A percentile compares a stretch with the other conserved stretches of the same genome.
Evolutionary conservation across 2,329 filamentous ascomycete species (phyloP).

Genomic region (Exserohilum turcica): DNA sequence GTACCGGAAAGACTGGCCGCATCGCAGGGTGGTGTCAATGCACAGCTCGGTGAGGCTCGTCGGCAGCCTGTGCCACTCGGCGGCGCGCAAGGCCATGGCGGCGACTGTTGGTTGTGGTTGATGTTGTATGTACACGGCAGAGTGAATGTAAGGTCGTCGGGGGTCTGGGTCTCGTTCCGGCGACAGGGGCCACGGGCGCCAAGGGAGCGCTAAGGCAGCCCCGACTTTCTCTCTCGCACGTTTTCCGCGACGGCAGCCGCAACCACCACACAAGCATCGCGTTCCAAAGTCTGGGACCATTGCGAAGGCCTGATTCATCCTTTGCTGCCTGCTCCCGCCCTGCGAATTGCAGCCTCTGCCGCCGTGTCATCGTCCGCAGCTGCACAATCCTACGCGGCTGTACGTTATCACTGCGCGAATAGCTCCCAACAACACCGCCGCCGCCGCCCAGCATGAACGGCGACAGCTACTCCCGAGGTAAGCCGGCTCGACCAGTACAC

Average conservation of each 20-base stretch:
- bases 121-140: not conserved
- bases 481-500: slow-evolving; percentile 43
- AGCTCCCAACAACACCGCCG: slow-evolving; percentile 14
- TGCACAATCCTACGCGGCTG: slow-evolving; percentile 18
- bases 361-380: slow-evolving; percentile 11
- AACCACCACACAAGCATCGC: slow-evolving; percentile 23
- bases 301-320: slow-evolving; percentile 13
- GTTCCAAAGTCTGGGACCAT: slow-evolving; percentile 20
- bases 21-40: slow-evolving; percentile 91
- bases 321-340: slow-evolving; percentile 14
- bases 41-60: slow-evolving; percentile 83
- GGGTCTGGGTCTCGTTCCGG: slow-evolving; percentile 9
- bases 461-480: slow-evolving; percentile 81
- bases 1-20: slow-evolving; percentile 87
- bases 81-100: slow-evolving; percentile 57
- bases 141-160: slow-evolving; percentile 7
- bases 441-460: slow-evolving; percentile 72
- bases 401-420: slow-evolving; percentile 14
- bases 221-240: slow-evolving; percentile 27
- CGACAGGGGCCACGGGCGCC: slow-evolving; percentile 19
- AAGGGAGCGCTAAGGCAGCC: slow-evolving; percentile 23
- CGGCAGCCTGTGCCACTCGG: slow-evolving; percentile 87
- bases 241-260: slow-evolving; percentile 18
- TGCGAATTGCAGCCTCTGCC: slow-evolving; percentile 24
- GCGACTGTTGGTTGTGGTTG: not conserved